phyloP scores from a whole-genome alignment of 192 early-diverging fungal species.

The Coemansia sp. region DNA sequence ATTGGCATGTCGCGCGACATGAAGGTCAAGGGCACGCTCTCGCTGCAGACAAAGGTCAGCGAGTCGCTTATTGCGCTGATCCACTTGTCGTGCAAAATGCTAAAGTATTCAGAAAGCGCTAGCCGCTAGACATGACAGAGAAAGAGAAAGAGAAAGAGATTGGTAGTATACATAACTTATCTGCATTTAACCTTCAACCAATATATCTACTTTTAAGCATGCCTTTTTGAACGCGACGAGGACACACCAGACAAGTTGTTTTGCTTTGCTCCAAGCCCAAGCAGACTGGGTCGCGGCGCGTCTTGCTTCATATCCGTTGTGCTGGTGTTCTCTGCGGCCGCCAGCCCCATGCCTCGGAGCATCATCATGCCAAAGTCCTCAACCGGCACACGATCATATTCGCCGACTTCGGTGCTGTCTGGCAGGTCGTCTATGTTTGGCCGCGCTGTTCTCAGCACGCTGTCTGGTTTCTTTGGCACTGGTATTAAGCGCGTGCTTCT shows the following conservation, averaged over 20 bases:
- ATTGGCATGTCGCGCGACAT: slow-evolving; percentile 40
- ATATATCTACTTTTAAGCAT: neutral
- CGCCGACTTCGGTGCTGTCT: slow-evolving; percentile 32
- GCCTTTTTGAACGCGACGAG: neutral
- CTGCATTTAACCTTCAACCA: neutral
- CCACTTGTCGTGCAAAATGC: slow-evolving; percentile 26
- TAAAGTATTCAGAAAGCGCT: slow-evolving; percentile 21
- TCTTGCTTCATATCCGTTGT: neutral
- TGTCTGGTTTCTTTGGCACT: neutral
- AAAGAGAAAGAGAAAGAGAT: neutral
- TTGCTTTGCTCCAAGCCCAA: slow-evolving; percentile 81
- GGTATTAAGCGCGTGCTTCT: neutral
- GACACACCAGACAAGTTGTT: neutral
- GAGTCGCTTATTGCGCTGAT: slow-evolving; percentile 40
- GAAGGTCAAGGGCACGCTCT: slow-evolving; percentile 32
- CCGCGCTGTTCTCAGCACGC: neutral
- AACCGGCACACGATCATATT: slow-evolving; percentile 82
- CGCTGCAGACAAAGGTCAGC: slow-evolving; percentile 31
- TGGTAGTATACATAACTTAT: neutral
- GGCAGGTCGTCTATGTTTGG: slow-evolving; percentile 53
- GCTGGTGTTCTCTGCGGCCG: slow-evolving; percentile 17
- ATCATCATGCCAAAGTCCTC: slow-evolving; percentile 87
- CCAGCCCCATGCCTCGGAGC: slow-evolving; percentile 91
- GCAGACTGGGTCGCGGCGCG: slow-evolving; percentile 60
- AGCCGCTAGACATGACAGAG: neutral